Evolutionary conservation across 139 green algal species (phyloP).

Genomic region (Bryopsis sp.): DNA sequence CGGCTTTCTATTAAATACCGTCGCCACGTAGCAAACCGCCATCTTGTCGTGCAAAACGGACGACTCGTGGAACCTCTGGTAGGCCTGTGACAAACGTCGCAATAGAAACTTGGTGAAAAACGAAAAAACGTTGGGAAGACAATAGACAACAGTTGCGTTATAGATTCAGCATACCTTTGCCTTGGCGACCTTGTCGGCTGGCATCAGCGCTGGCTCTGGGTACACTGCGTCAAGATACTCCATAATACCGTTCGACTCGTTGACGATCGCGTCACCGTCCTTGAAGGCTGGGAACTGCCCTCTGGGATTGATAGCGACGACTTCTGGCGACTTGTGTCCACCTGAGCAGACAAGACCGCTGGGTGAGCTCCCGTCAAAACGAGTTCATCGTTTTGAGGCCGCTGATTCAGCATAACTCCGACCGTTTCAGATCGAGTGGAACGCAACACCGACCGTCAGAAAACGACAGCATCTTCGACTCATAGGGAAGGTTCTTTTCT

Average conservation of each 20-base stretch:
- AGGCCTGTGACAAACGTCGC: no score
- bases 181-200: neutral
- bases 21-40: no score
- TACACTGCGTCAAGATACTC: slow-evolving; percentile 31
- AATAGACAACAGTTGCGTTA: neutral
- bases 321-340: slow-evolving; percentile 27
- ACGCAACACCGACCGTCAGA: slow-evolving; percentile 17
- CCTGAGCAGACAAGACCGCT: slow-evolving; percentile 23
- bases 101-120: no score
- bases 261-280: slow-evolving; percentile 29
- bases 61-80: no score
- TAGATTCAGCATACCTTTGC: slow-evolving; percentile 1
- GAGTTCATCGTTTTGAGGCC: no score
- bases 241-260: slow-evolving; percentile 27
- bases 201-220: slow-evolving; percentile 21
- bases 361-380: no score
- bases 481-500: slow-evolving; percentile 26
- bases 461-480: slow-evolving; percentile 20
- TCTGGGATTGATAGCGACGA: slow-evolving; percentile 31
- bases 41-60: no score
- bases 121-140: slow-evolving; percentile 2
- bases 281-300: slow-evolving; percentile 34
- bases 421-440: no score
- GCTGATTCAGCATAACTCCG: no score
- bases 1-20: no score